Evolutionary conservation across 2,329 filamentous ascomycete species (phyloP), one percentile per base, ranked within the genome.

Genomic region (Coniosporium tulheliwenetii): DNA sequence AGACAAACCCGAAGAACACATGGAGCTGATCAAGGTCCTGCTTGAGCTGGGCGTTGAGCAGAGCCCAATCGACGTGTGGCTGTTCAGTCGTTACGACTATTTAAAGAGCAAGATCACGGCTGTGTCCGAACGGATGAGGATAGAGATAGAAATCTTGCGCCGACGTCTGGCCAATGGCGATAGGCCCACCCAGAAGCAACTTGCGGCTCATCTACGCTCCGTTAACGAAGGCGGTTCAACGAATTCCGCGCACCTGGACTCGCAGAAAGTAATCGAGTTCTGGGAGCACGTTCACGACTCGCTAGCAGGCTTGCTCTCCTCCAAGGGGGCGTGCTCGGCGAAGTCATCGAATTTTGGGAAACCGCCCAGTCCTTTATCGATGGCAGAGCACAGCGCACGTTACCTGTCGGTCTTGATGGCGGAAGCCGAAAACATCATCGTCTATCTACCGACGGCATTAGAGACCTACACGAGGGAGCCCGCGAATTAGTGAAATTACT

Each of bases 1-100:
- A 2, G 63, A 61, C 2, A 67, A 79, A 33, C 67, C 73, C 5
- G 85, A 89, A 53, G 85, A 94, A 56, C 82, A 95, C 52, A 85
- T 95, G 76, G 85, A 94, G 55, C 69, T 95, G 38, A 96, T 98
- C 41, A 72, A 78, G 15, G 69, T 95, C 31, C 69, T 98, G 40
- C 65, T 98, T n/a, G 89, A 98, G 58, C 68, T 98, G 14, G 93
- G 91, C 5, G 86, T 94, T 2, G 82, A 93, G 8, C 86, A 96
- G 44, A 98, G 93, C 51, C 91, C 91, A 1, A 93, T 98, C 46
- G 94, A 85, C 84, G 73, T 93, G 9, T 98, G 91, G 87, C 75
- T 98, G 19, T 67, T 89, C 41, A 94, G 85, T 53, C 79, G 85
- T 37, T 93, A 87, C 54, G 85, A 94, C 47, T 79, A 87, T 53